Conservation (phyloP, 305 asterid species). For the Rubia peregrina region DNA sequence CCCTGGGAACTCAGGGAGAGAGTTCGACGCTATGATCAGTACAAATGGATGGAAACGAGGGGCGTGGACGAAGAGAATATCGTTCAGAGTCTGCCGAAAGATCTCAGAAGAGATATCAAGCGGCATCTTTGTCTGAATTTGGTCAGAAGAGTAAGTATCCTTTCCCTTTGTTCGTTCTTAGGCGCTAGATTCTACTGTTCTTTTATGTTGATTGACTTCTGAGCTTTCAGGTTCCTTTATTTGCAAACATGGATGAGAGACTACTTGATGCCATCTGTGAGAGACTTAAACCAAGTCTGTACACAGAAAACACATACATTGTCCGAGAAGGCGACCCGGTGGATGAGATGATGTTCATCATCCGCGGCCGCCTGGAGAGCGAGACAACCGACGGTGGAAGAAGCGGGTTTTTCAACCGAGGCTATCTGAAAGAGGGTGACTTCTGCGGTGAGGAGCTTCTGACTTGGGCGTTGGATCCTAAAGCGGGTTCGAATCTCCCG, state of each 20-base stretch:
- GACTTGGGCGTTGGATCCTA: slow-evolving; percentile 97
- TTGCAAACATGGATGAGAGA: slow-evolving; percentile 94
- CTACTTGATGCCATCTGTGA: slow-evolving; percentile 92
- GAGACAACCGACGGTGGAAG: slow-evolving; percentile 97
- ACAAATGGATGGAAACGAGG: slow-evolving; percentile 97
- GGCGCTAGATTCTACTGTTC: too few relatives aligned
- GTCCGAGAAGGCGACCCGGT: slow-evolving; percentile 97
- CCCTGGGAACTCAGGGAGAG: slow-evolving; percentile 86
- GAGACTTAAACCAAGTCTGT: slow-evolving; percentile 85
- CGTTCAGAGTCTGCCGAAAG: slow-evolving; percentile 88
- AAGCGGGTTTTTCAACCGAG: slow-evolving; percentile 87
- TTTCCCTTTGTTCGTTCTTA: slow-evolving; percentile 1
- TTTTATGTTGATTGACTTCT: background rate
- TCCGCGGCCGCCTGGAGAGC: slow-evolving; percentile 89
- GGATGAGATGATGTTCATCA: slow-evolving; percentile 87
- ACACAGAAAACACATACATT: slow-evolving; percentile 68
- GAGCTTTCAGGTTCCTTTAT: slow-evolving; percentile 73
- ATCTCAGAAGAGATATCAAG: slow-evolving; percentile 88
- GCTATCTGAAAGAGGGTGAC: slow-evolving; percentile 69
- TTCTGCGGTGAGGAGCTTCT: slow-evolving; percentile 99
- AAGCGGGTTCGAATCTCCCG: slow-evolving; percentile 72
- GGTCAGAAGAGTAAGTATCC: slow-evolving; percentile 68
- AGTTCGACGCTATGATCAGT: slow-evolving; percentile 92
- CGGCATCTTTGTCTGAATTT: slow-evolving; percentile 91
- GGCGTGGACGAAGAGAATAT: slow-evolving; percentile 95